Evolutionary conservation across 192 early-diverging fungal genomes (phyloP).

Genomic region (Rhizophagus clarus): DNA sequence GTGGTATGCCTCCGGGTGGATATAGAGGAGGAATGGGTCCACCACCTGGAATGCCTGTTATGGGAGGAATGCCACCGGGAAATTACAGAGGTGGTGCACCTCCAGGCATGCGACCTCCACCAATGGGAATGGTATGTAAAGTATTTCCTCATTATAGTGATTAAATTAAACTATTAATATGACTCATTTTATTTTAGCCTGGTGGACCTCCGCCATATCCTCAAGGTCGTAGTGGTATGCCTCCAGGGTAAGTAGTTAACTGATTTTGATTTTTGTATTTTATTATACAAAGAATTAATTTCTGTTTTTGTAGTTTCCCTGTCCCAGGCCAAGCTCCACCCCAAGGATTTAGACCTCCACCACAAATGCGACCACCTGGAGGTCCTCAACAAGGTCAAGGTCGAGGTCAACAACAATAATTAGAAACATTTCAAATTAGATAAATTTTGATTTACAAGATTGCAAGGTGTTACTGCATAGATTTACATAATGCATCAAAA

Average conservation of each 20-base stretch:
- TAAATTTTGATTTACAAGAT: no score
- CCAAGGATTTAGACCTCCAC: conserved; percentile 43
- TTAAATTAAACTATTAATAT: neutral
- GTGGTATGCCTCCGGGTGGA: conserved; percentile 43
- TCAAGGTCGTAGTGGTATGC: conserved; percentile 10
- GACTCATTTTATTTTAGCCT: conserved; percentile 11
- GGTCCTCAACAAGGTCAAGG: conserved; percentile 28
- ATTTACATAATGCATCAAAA: no score
- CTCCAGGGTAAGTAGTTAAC: conserved; percentile 6
- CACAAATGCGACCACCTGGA: conserved; percentile 30
- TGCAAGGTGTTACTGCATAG: no score
- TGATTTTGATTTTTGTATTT: neutral
- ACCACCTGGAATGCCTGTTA: conserved; percentile 60
- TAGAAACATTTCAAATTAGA: no score
- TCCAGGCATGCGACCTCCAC: conserved; percentile 62
- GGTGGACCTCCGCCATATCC: conserved; percentile 27
- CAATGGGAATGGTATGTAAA: conserved; percentile 29
- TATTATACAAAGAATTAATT: neutral
- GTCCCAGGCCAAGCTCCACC: conserved; percentile 45
- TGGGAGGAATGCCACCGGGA: conserved; percentile 54
- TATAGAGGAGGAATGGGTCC: conserved; percentile 61
- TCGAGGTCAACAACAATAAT: conserved; percentile 6
- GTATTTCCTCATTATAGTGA: neutral
- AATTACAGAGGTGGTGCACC: conserved; percentile 56
- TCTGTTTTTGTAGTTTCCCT: conserved; percentile 28